These are phyloP conservation scores for Plasmodium adleri DNA, from an alignment of 169 alveolate genomes.

Conservation along the genomic window DNA sequence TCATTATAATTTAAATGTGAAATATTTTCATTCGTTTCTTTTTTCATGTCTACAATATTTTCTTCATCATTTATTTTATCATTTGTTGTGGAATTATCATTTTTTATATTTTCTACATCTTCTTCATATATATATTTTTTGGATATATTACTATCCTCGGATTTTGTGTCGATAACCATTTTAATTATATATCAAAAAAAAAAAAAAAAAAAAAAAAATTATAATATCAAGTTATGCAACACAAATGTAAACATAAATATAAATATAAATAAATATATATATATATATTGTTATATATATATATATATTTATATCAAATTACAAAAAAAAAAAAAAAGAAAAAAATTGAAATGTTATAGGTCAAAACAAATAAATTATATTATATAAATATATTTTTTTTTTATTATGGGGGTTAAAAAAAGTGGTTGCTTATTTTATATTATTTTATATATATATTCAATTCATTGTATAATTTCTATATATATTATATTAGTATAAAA, in stretches of 20 bases:
- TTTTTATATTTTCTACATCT: constrained; percentile 9
- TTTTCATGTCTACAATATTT: constrained; percentile 20
- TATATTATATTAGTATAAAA: too few relatives aligned
- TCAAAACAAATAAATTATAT: not conserved
- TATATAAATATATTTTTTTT: too few relatives aligned
- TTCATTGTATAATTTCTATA: too few relatives aligned
- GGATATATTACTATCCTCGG: not conserved
- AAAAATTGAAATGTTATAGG: not conserved
- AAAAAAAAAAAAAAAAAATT: too few relatives aligned
- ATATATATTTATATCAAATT: not conserved
- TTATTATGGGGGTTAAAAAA: too few relatives aligned
- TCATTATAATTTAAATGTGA: constrained; percentile 13
- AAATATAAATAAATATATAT: not conserved
- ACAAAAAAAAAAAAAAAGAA: constrained; percentile 1
- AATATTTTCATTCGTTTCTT: constrained; percentile 10
- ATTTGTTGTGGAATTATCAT: constrained; percentile 5
- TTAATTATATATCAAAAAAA: not conserved
- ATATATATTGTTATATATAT: not conserved
- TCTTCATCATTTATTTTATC: constrained; percentile 13
- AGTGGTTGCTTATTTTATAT: too few relatives aligned
- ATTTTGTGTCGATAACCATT: constrained; percentile 20
- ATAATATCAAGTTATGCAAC: too few relatives aligned
- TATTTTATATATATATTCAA: too few relatives aligned
- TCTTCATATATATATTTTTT: constrained; percentile 22
- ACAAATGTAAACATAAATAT: too few relatives aligned